Evolutionary conservation across 2,329 filamentous ascomycete species (phyloP).

Genomic region (Arthrobotrys iridis): DNA sequence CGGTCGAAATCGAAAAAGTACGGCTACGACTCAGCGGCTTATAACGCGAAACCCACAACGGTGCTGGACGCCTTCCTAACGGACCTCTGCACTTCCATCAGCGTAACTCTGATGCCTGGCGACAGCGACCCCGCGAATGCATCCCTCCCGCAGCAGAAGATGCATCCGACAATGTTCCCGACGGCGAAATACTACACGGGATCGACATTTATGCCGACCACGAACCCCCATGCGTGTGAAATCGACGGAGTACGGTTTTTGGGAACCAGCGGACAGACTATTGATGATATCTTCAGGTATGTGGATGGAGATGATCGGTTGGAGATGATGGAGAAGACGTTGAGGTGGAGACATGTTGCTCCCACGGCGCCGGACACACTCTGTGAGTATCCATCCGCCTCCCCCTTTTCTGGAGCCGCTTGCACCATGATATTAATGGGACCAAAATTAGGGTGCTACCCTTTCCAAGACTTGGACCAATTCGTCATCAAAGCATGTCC

Average conservation of each 20-base stretch:
- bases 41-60: slow-evolving; percentile 85
- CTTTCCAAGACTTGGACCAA: slow-evolving; percentile 91
- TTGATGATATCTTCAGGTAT: slow-evolving; percentile 94
- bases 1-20: slow-evolving; percentile 76
- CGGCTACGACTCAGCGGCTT: slow-evolving; percentile 88
- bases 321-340: slow-evolving; percentile 92
- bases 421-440: slow-evolving; percentile 6
- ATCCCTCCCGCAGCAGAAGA: slow-evolving; percentile 88
- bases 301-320: slow-evolving; percentile 79
- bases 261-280: slow-evolving; percentile 88
- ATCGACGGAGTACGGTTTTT: slow-evolving; percentile 89
- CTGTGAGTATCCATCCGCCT: slow-evolving; percentile 71
- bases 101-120: slow-evolving; percentile 88
- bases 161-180: slow-evolving; percentile 92
- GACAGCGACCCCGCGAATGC: slow-evolving; percentile 86
- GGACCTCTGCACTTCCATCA: slow-evolving; percentile 82
- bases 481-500: slow-evolving; percentile 85
- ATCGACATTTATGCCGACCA: slow-evolving; percentile 78
- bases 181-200: slow-evolving; percentile 74
- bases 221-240: slow-evolving; percentile 92
- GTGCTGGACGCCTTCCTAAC: slow-evolving; percentile 85
- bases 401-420: slow-evolving; percentile 34
- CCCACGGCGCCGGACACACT: slow-evolving; percentile 96
- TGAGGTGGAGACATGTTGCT: slow-evolving; percentile 88
- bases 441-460: slow-evolving; percentile 79